phyloP scores from a whole-genome alignment of 139 green algal species.

The Chlorella sp. region DNA sequence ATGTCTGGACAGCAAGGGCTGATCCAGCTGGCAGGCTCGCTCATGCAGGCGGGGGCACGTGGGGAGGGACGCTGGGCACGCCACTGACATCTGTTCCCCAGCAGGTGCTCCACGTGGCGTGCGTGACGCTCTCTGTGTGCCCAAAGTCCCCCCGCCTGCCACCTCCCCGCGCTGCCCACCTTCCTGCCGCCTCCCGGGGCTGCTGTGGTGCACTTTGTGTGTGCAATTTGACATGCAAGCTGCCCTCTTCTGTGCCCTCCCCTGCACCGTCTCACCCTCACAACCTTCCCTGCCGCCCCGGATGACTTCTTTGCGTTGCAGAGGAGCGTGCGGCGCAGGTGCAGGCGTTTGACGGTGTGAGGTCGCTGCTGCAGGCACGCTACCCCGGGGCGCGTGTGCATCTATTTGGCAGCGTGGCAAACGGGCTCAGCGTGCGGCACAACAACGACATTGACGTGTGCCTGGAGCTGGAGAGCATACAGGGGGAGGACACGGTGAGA shows the following conservation, averaged over 20 bases:
- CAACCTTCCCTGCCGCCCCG: too few species aligned
- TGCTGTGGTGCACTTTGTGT: too few species aligned
- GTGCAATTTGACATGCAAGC: too few species aligned
- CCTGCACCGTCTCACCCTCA: too few species aligned
- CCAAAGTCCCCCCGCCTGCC: too few species aligned
- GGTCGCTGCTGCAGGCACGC: conserved; percentile 44
- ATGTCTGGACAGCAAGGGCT: not conserved
- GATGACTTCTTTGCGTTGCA: too few species aligned
- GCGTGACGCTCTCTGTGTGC: not conserved
- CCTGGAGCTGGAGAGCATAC: conserved; percentile 59
- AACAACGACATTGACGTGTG: conserved; percentile 87
- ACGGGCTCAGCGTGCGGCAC: conserved; percentile 68
- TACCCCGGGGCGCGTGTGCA: conserved; percentile 63
- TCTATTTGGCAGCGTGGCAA: conserved; percentile 79
- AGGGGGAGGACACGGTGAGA: conserved; percentile 39
- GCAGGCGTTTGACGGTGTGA: conserved; percentile 52
- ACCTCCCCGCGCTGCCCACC: not conserved
- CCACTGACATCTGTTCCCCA: not conserved
- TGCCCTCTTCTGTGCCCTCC: too few species aligned
- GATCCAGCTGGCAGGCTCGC: not conserved
- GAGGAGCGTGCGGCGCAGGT: conserved; percentile 59
- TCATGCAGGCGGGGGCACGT: not conserved
- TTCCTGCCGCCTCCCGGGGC: too few species aligned
- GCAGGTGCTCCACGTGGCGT: too few species aligned
- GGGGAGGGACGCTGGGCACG: too few species aligned